A percentile compares a stretch with the other conserved stretches of the same genome.
phyloP scores from a whole-genome alignment of 2,329 filamentous ascomycete genomes.

The Elsinoe necatrix region DNA sequence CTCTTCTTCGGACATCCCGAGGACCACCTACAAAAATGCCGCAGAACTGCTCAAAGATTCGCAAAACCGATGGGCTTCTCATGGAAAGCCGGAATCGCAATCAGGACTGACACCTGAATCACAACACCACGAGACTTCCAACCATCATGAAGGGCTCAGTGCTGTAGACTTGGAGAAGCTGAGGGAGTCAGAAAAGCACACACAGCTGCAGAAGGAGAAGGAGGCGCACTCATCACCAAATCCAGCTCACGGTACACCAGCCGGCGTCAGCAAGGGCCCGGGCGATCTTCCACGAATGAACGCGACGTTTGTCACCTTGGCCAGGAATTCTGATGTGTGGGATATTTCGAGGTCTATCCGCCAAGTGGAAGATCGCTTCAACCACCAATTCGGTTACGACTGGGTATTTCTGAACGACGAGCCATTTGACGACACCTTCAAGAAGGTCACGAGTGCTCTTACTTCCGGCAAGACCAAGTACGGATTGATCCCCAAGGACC shows the following conservation, averaged over 20 bases:
- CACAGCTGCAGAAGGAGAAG: neutral
- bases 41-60: constrained; percentile 29
- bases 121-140: constrained; percentile 8
- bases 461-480: constrained; percentile 92
- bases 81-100: constrained; percentile 16
- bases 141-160: neutral
- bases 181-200: neutral
- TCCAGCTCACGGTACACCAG: constrained; percentile 24
- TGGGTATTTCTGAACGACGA: constrained; percentile 99
- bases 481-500: constrained; percentile 78
- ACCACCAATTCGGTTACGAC: constrained; percentile 91
- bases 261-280: constrained; percentile 39
- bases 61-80: constrained; percentile 20
- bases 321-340: constrained; percentile 89
- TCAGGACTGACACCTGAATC: constrained; percentile 21
- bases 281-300: constrained; percentile 69
- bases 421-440: constrained; percentile 88
- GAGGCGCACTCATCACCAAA: constrained; percentile 26
- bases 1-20: constrained; percentile 42
- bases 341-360: constrained; percentile 94
- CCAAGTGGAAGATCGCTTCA: constrained; percentile 96
- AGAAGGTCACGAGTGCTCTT: constrained; percentile 77
- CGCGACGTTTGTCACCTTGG: constrained; percentile 93
- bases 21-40: constrained; percentile 28
- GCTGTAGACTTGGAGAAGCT: neutral